Evolutionary conservation across 2,329 filamentous ascomycete genomes (phyloP).

Genomic region (Trichoderma semiorbis): DNA sequence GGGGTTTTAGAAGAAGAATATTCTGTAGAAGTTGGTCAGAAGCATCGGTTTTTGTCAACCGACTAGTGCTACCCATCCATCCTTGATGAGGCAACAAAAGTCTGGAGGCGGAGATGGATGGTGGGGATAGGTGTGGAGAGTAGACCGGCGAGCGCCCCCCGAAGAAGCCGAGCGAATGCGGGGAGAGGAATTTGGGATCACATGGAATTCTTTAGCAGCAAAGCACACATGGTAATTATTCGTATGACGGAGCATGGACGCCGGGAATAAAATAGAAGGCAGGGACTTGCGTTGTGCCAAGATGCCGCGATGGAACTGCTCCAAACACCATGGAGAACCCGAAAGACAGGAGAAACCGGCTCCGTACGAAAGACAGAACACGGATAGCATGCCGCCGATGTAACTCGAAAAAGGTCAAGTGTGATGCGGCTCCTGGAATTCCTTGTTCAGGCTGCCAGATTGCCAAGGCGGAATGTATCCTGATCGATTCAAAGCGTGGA

Average conservation of each 20-base stretch:
- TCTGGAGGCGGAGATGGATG: background rate
- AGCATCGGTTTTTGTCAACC: background rate
- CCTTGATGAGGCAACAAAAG: background rate
- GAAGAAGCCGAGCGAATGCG: constrained; percentile 2
- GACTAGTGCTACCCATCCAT: background rate
- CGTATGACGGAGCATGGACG: background rate
- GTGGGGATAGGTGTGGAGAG: background rate
- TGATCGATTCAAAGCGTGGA: background rate
- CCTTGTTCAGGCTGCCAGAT: constrained; percentile 1
- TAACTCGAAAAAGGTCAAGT: constrained; percentile 8
- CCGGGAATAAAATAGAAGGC: background rate
- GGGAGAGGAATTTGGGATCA: background rate
- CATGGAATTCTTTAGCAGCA: background rate
- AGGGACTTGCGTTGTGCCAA: background rate
- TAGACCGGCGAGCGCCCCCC: background rate
- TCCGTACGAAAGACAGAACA: background rate
- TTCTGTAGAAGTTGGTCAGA: background rate
- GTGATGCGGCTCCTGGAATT: background rate
- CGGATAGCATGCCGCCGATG: constrained; percentile 3
- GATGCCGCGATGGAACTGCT: background rate
- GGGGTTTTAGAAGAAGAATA: background rate
- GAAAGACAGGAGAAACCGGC: background rate
- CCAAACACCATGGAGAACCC: background rate
- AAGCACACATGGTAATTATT: background rate
- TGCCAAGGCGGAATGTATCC: background rate